Base-by-base conservation (phyloP, 768 basidiomycete species). In the Psilocybe subaeruginosa region DNA sequence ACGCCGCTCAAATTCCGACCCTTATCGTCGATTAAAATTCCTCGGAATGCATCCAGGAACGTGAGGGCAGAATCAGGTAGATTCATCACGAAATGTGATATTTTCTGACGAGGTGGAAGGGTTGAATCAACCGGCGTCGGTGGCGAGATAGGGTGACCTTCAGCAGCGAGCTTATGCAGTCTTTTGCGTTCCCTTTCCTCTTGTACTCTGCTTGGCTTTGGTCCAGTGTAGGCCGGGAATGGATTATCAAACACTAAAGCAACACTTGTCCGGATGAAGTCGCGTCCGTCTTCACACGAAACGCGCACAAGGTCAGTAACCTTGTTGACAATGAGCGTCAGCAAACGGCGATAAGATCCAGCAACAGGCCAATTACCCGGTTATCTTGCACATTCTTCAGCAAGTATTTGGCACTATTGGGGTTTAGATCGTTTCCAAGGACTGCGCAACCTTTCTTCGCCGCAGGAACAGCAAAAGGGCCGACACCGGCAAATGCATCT, bases 11-110 rank as follows among this genome's bases (percentile, higher is more conserved):
- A 45, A 70, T 79, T 69, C 66, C 75, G 70, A 48, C 63, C 69
- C 30, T 41, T 56, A 41, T 65, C 66, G 54, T 75, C 73, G 67
- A 74, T 70, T 51, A 93, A 80, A 60, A 91, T 81, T 1, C 94
- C 95, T 3, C 85, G 84, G 78, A 93, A 97, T 1, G 93, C 92
- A 69, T 92, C 91, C 54, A 99, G 80, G 76, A 99, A 98, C 37
- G 85, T 80, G 57, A 98, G 86, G 0, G 96, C 97, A 27, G 90
- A 89, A 66, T 93, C 95, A 2, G 97, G 97, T 17, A 99, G 81
- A 74, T 99, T 99, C 95, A 99, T 97, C n/a, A 97, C 90, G 70
- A 93, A 95, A 71, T 97, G 97, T 11, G 86, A 77, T 64, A 97
- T 86, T 47, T 82, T 76, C 58, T 74, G 78, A 60, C 91, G 85